Evolutionary conservation across 2,329 filamentous ascomycete species (phyloP), one percentile per base, ranked within the genome.

Genomic region (Colletotrichum acutatum): DNA sequence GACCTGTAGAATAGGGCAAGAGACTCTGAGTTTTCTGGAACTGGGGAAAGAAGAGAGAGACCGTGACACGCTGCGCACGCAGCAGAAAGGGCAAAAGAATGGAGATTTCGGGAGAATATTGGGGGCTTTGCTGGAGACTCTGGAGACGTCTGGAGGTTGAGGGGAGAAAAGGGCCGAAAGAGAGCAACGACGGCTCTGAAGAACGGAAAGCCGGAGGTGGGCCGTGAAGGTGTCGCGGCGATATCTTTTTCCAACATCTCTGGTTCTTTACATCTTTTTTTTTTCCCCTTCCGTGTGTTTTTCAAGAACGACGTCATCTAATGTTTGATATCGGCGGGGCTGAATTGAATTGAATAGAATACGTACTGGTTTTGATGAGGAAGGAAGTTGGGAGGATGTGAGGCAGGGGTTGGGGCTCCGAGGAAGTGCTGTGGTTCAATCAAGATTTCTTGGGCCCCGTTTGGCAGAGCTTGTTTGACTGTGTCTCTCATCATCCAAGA

Each of bases 91-190:
- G 16, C 14, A 34, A 65, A 73, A 68, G 30, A 71, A 24, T 61
- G 71, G 66, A 42, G 66, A 65, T 70, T 70, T 52, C 70, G 70
- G 70, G 70, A 72, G 70, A 71, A 70, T 61, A n/a, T 70, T 56
- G 71, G 66, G 71, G 59, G 59, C 69, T 68, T 59, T 65, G 64
- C 69, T 71, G 64, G 65, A 58, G 63, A 67, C 46, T 57, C 32
- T 37, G 64, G 37, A 42, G 37, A 42, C 37, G 5, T 42, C 37
- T 42, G 37, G 68, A 54, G 69, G 30, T 26, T 42, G 60, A 70
- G 60, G 60, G 34, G 61, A 28, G 66, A 73, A 37, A 73, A 73
- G 66, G 26, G 66, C 71, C 71, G 71, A 73, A 49, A 66, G 56
- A 71, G 71, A 71, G 19, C 19, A 22, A 49, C 42, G 14, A 46